These are phyloP conservation scores for Singerocomus inundabilis DNA, from an alignment of 1,284 basidiomycete species.

Conservation along the genomic window DNA sequence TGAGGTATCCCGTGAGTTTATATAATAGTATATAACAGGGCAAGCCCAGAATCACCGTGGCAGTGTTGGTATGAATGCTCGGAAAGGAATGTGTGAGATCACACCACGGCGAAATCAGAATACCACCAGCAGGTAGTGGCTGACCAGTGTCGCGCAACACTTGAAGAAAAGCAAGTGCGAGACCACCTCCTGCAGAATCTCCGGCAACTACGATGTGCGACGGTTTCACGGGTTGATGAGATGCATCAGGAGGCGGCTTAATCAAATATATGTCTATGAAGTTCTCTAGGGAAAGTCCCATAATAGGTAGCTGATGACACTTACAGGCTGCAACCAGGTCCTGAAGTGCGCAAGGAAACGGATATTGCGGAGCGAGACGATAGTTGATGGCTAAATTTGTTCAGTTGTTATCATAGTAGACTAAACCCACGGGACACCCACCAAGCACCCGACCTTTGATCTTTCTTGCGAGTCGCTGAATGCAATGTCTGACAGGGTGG, in stretches of 20 bases:
- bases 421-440: conserved; percentile 32
- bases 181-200: conserved; percentile 92
- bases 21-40: background rate
- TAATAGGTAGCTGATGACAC: conserved; percentile 17
- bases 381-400: conserved; percentile 75
- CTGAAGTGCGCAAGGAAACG: conserved; percentile 93
- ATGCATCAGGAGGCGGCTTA: conserved; percentile 66
- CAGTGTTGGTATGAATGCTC: conserved; percentile 82
- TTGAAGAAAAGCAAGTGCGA: conserved; percentile 83
- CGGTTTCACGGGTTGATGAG: conserved; percentile 81
- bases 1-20: conserved; percentile 28
- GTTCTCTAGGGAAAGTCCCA: background rate
- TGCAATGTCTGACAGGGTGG: conserved; percentile 56
- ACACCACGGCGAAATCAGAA: conserved; percentile 89
- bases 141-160: conserved; percentile 87
- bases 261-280: conserved; percentile 47
- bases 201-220: conserved; percentile 84
- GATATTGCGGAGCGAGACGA: conserved; percentile 90
- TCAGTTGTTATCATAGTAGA: background rate
- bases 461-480: conserved; percentile 87
- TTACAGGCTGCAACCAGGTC: conserved; percentile 83
- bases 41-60: conserved; percentile 53
- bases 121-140: conserved; percentile 81
- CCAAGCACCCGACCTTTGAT: conserved; percentile 86
- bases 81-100: conserved; percentile 96